Conservation (phyloP, 768 basidiomycete species). For the Tylopilus intermedius region DNA sequence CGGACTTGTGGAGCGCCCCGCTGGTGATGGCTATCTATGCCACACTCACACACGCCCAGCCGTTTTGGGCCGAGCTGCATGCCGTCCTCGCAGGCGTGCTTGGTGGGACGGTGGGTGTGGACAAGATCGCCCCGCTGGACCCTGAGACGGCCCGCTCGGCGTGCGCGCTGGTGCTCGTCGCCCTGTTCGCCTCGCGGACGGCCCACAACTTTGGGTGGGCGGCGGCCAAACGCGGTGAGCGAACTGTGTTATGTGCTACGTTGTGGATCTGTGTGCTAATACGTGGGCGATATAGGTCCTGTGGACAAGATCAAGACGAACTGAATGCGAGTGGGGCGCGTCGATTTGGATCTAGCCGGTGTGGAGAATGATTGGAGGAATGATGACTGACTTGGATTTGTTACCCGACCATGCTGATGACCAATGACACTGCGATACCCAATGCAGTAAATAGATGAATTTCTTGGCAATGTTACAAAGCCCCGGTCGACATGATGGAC, state of each 20-base stretch:
- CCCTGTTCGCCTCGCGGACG: constrained; percentile 59
- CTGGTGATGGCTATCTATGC: constrained; percentile 74
- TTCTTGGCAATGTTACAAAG: constrained; percentile 11
- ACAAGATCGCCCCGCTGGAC: constrained; percentile 46
- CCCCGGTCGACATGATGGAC: background rate
- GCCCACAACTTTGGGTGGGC: constrained; percentile 53
- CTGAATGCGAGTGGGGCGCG: background rate
- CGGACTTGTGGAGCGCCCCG: constrained; percentile 84
- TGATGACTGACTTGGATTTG: background rate
- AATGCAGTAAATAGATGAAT: constrained; percentile 1
- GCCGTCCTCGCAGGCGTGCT: constrained; percentile 42
- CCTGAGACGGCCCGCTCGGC: constrained; percentile 63
- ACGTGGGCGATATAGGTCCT: background rate
- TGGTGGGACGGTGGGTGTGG: constrained; percentile 26
- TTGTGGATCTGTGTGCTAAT: background rate
- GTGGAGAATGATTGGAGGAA: background rate
- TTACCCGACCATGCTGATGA: background rate
- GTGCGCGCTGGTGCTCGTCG: constrained; percentile 62
- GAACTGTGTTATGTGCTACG: background rate
- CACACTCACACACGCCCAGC: constrained; percentile 80
- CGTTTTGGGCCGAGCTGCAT: constrained; percentile 70
- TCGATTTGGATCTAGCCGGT: background rate
- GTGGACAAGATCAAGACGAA: constrained; percentile 29
- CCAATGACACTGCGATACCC: constrained; percentile 3
- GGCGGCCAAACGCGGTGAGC: constrained; percentile 17